Percentiles rank a stretch among this genome's conserved stretches.
phyloP scores from a whole-genome alignment of 176 grass and related monocot genomes.

The Phyllostachys edulis region DNA sequence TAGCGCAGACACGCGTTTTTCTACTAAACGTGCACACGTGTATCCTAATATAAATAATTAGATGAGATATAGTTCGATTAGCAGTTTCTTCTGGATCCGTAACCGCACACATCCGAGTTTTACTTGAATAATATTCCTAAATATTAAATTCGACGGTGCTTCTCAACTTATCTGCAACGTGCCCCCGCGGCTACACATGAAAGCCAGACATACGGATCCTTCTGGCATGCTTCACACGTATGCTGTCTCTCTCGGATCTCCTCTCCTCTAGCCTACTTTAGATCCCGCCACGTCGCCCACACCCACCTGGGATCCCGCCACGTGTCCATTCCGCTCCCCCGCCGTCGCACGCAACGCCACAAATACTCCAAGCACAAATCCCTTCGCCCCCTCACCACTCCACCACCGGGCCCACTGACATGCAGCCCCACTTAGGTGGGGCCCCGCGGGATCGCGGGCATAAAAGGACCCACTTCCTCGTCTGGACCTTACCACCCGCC shows the following conservation, averaged over 20 bases:
- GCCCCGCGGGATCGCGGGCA: neutral
- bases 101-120: no score
- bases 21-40: no score
- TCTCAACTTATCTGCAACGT: no score
- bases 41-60: no score
- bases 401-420: neutral
- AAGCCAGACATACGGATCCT: no score
- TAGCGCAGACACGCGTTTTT: no score
- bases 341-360: neutral
- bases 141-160: no score
- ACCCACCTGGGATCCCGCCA: neutral
- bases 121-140: no score
- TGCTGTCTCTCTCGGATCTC: neutral
- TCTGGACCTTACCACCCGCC: neutral
- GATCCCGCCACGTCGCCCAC: neutral
- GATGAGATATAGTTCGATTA: no score
- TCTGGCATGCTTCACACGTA: neutral
- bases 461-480: neutral
- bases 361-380: conserved; percentile 5
- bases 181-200: no score
- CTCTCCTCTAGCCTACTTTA: neutral
- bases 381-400: neutral
- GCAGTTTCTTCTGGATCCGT: no score
- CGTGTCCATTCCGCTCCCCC: neutral
- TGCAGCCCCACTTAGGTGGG: neutral